Conservation (phyloP, 768 basidiomycete genomes). For the Collybiopsis confluens region DNA sequence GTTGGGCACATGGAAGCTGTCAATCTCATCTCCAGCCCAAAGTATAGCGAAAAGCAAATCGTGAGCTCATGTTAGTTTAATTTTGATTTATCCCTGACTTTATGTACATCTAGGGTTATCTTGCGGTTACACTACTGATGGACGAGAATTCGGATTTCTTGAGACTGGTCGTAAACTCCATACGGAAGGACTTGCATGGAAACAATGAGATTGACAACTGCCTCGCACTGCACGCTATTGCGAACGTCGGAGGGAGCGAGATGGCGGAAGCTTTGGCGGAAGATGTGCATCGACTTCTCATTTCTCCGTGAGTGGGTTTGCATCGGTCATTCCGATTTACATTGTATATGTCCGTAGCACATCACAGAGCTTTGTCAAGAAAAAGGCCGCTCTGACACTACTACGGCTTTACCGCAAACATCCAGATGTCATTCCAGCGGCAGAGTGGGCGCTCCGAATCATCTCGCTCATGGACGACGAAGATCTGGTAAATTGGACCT, state of each 20-base stretch:
- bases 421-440: slow-evolving; percentile 87
- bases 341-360: slow-evolving; percentile 55
- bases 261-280: slow-evolving; percentile 96
- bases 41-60: slow-evolving; percentile 99
- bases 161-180: slow-evolving; percentile 95
- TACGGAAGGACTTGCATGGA: slow-evolving; percentile 93
- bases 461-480: slow-evolving; percentile 94
- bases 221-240: slow-evolving; percentile 94
- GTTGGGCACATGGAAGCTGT: slow-evolving; percentile 99
- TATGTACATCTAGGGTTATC: slow-evolving; percentile 69
- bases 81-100: slow-evolving; percentile 8
- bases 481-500: slow-evolving; percentile 83
- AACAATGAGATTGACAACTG: slow-evolving; percentile 95
- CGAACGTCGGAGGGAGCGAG: slow-evolving; percentile 95
- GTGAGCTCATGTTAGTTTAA: slow-evolving; percentile 43
- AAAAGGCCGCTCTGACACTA: slow-evolving; percentile 94
- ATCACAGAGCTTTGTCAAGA: slow-evolving; percentile 93
- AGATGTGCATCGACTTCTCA: slow-evolving; percentile 91
- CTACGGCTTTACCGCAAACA: slow-evolving; percentile 94
- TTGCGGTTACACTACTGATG: slow-evolving; percentile 95
- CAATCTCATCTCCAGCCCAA: slow-evolving; percentile 90
- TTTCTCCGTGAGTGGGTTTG: slow-evolving; percentile 71
- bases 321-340: slow-evolving; percentile 14
- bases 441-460: slow-evolving; percentile 94
- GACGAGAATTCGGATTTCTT: slow-evolving; percentile 98